A percentile compares a stretch with the other conserved stretches of the same genome.
These are phyloP conservation scores for Bonia amplexicaulis DNA, from an alignment of 176 grass and related monocot species.

Conservation along the genomic window DNA sequence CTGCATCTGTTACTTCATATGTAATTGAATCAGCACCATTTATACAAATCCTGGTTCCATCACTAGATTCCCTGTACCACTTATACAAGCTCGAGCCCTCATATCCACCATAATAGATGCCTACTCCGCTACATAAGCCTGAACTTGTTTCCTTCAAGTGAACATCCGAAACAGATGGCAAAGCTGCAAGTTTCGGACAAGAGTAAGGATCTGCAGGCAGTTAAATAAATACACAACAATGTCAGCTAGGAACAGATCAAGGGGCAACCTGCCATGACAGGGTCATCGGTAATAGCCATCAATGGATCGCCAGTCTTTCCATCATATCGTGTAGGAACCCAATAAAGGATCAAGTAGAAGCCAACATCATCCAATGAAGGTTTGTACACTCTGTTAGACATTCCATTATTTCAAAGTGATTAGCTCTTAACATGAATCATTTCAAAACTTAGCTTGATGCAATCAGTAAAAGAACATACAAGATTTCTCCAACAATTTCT, in stretches of 20 bases:
- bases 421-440: neutral
- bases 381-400: constrained; percentile 69
- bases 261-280: constrained; percentile 85
- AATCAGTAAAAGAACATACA: constrained; percentile 46
- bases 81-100: constrained; percentile 82
- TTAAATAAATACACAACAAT: constrained; percentile 16
- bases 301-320: constrained; percentile 65
- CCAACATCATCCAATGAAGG: constrained; percentile 74
- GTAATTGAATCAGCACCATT: constrained; percentile 60
- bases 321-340: constrained; percentile 86
- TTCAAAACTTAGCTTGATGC: constrained; percentile 27
- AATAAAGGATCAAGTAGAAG: constrained; percentile 67
- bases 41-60: constrained; percentile 67
- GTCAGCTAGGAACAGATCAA: constrained; percentile 16
- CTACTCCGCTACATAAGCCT: constrained; percentile 59
- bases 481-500: constrained; percentile 60
- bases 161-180: constrained; percentile 79
- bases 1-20: constrained; percentile 90
- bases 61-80: constrained; percentile 81
- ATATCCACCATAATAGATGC: constrained; percentile 95
- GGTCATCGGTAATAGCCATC: constrained; percentile 48
- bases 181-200: constrained; percentile 46
- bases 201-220: constrained; percentile 24
- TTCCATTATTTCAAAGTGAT: constrained; percentile 29
- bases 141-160: constrained; percentile 54